Conservation (phyloP, 306 rosid genomes). For the Comarum palustre region DNA sequence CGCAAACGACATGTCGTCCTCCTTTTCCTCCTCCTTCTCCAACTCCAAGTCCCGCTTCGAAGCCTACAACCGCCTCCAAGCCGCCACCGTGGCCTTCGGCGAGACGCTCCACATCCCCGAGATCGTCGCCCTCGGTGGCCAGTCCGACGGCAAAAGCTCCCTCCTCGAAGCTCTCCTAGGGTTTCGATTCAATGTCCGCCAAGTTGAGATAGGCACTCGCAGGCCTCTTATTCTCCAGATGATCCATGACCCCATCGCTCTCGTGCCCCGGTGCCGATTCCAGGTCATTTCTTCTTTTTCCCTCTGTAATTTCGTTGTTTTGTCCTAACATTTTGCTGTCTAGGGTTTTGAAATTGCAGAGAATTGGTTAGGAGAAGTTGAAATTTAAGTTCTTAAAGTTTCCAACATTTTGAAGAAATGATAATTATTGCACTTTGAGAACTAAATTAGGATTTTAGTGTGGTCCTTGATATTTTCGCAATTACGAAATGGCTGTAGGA, state of each 20-base stretch:
- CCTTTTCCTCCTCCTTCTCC: constrained; percentile 25
- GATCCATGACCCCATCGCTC: constrained; percentile 87
- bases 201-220: constrained; percentile 97
- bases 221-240: constrained; percentile 89
- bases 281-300: constrained; percentile 42
- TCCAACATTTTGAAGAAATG: neutral
- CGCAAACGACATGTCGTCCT: constrained; percentile 31
- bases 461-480: neutral
- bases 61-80: constrained; percentile 91
- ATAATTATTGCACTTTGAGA: too few species aligned
- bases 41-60: constrained; percentile 64
- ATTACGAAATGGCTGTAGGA: too few species aligned
- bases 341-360: neutral
- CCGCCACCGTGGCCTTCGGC: constrained; percentile 86
- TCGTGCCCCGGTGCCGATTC: constrained; percentile 81
- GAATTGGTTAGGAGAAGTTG: neutral
- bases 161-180: constrained; percentile 87
- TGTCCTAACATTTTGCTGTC: neutral
- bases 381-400: neutral
- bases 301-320: neutral
- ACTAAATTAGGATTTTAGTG: neutral
- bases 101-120: constrained; percentile 93
- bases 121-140: constrained; percentile 86
- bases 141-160: constrained; percentile 89
- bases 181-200: constrained; percentile 89